phyloP scores from a whole-genome alignment of 164 flowering plant genomes.

The Annona cherimola region DNA sequence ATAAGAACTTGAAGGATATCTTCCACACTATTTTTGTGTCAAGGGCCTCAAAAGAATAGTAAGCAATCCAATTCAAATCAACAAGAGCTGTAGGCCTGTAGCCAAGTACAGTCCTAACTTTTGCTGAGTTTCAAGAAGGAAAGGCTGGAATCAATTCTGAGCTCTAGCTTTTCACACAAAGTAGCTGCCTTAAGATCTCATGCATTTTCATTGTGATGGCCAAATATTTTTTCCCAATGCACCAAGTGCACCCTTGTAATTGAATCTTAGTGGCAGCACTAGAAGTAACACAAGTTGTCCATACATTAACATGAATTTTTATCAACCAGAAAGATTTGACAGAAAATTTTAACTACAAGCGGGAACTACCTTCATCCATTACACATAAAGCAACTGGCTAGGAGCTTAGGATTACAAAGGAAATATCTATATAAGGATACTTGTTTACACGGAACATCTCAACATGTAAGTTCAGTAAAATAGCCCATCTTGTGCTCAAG shows the following conservation, averaged over 20 bases:
- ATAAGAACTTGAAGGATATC: constrained; percentile 96
- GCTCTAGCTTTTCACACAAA: too few relatives aligned
- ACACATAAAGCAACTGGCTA: background rate
- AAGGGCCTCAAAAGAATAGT: constrained; percentile 35
- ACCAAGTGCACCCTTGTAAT: too few relatives aligned
- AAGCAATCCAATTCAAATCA: background rate
- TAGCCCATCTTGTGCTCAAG: constrained; percentile 98
- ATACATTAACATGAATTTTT: too few relatives aligned
- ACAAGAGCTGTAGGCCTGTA: background rate
- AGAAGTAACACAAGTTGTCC: too few relatives aligned
- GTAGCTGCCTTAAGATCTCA: too few relatives aligned
- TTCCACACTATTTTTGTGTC: constrained; percentile 66
- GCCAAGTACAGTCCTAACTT: background rate
- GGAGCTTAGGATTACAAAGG: background rate
- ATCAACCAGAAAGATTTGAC: too few relatives aligned
- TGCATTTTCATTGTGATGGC: too few relatives aligned
- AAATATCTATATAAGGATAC: constrained; percentile 49
- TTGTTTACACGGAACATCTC: constrained; percentile 99
- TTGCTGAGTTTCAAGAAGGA: too few relatives aligned
- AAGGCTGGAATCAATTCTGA: too few relatives aligned
- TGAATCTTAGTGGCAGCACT: too few relatives aligned
- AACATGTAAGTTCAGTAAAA: constrained; percentile 86
- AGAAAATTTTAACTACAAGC: too few relatives aligned
- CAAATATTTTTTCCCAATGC: too few relatives aligned
- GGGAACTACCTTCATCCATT: background rate